Percentiles rank a stretch among this genome's conserved stretches.
These are phyloP conservation scores for Sphenostylis stenocarpa DNA, from an alignment of 306 rosid genomes.

Conservation along the genomic window DNA sequence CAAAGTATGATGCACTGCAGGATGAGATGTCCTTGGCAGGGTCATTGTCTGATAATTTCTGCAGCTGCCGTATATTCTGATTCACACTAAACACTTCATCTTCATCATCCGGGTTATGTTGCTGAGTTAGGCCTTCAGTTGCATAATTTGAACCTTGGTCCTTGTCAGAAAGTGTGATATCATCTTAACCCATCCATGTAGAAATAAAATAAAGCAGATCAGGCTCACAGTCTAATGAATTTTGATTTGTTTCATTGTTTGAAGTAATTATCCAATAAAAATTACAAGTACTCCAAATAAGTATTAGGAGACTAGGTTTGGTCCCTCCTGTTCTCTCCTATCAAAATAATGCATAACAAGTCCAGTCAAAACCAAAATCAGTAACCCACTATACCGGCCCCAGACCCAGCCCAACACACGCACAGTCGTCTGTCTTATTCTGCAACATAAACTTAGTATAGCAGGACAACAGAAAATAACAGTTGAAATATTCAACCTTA, in stretches of 20 bases:
- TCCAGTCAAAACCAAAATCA: neutral
- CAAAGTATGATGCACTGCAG: slow-evolving; percentile 30
- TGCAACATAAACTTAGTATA: neutral
- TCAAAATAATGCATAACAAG: neutral
- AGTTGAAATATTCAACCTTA: slow-evolving; percentile 13
- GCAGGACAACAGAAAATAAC: neutral
- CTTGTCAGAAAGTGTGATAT: slow-evolving; percentile 61
- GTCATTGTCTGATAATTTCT: slow-evolving; percentile 39
- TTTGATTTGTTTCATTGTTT: neutral
- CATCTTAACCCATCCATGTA: slow-evolving; percentile 60
- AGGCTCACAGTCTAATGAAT: slow-evolving; percentile 21
- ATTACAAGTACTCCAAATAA: neutral
- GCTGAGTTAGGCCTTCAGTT: slow-evolving; percentile 37
- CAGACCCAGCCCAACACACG: neutral
- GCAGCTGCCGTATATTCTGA: slow-evolving; percentile 37
- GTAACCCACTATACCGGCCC: neutral
- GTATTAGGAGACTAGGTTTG: neutral
- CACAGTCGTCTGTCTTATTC: neutral
- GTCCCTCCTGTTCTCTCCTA: slow-evolving; percentile 12
- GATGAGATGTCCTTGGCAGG: slow-evolving; percentile 25
- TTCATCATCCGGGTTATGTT: slow-evolving; percentile 27
- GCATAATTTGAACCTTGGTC: slow-evolving; percentile 50
- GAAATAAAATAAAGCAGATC: slow-evolving; percentile 29
- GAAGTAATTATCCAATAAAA: slow-evolving; percentile 3
- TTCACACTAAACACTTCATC: slow-evolving; percentile 40